These are phyloP conservation scores for Magnolia changhungtana DNA, from an alignment of 164 flowering plant genomes.

Conservation along the genomic window DNA sequence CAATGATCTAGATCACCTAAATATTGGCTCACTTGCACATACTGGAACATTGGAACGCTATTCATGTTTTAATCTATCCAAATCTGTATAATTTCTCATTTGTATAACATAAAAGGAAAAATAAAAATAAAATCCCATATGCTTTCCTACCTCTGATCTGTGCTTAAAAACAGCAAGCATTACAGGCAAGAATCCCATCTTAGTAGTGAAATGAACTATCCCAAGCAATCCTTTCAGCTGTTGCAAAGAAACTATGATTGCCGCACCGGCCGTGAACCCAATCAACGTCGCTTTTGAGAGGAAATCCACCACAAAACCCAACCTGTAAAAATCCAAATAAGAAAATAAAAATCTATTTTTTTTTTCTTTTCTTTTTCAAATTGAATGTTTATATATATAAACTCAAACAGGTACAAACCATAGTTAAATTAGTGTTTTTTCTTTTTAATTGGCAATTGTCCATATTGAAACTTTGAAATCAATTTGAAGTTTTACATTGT, in stretches of 20 bases:
- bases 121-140: not conserved
- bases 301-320: constrained; percentile 64
- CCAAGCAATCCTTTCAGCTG: constrained; percentile 76
- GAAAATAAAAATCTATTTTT: not conserved
- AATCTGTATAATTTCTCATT: not conserved
- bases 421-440: not conserved
- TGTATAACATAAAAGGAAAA: not conserved
- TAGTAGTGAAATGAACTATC: constrained; percentile 45
- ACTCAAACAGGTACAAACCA: not conserved
- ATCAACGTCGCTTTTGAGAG: constrained; percentile 57
- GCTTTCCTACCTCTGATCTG: constrained; percentile 38
- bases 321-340: constrained; percentile 22
- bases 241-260: constrained; percentile 54
- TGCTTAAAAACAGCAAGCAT: constrained; percentile 38
- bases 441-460: not conserved
- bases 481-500: too few species aligned
- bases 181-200: constrained; percentile 52
- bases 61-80: not conserved
- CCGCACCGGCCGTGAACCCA: constrained; percentile 77
- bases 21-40: not conserved
- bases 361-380: not conserved
- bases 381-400: not conserved
- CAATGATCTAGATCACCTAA: not conserved
- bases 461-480: too few species aligned
- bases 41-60: not conserved